Evolutionary conservation across 495 filamentous ascomycete species (phyloP).

Genomic region (Penicillium ucsense): DNA sequence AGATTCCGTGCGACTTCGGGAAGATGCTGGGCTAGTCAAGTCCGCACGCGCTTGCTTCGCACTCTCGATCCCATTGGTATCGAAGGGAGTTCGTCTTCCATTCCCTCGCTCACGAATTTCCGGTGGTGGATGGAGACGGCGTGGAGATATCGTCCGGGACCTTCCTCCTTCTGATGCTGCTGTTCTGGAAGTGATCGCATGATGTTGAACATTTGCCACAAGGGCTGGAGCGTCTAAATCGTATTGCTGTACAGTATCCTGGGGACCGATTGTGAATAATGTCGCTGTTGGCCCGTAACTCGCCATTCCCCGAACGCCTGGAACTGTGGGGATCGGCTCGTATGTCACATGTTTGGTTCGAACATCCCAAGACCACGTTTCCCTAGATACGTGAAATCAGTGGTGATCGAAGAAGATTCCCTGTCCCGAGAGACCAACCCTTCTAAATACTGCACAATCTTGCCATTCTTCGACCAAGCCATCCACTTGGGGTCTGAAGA

Average conservation of each 20-base stretch:
- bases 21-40: conserved; percentile 52
- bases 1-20: conserved; percentile 55
- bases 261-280: conserved; percentile 85
- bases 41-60: conserved; percentile 46
- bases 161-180: conserved; percentile 63
- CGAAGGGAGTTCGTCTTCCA: conserved; percentile 29
- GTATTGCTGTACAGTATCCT: conserved; percentile 88
- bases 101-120: conserved; percentile 22
- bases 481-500: conserved; percentile 84
- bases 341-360: conserved; percentile 89
- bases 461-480: conserved; percentile 95
- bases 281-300: conserved; percentile 83
- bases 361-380: conserved; percentile 93
- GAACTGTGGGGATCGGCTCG: conserved; percentile 76
- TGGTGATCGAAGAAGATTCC: too few species aligned
- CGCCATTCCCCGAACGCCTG: conserved; percentile 69
- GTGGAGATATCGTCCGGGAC: conserved; percentile 20
- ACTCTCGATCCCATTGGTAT: conserved; percentile 32
- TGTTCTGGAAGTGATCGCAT: conserved; percentile 62
- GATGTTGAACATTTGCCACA: conserved; percentile 76
- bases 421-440: conserved; percentile 47
- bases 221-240: conserved; percentile 76
- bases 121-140: conserved; percentile 27
- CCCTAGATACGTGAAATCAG: conserved; percentile 37
- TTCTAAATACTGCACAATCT: conserved; percentile 87